Percentiles rank a stretch among this genome's conserved stretches.
These are phyloP conservation scores for Barnettozyma populi DNA, from an alignment of 805 yeast genomes.

Conservation along the genomic window DNA sequence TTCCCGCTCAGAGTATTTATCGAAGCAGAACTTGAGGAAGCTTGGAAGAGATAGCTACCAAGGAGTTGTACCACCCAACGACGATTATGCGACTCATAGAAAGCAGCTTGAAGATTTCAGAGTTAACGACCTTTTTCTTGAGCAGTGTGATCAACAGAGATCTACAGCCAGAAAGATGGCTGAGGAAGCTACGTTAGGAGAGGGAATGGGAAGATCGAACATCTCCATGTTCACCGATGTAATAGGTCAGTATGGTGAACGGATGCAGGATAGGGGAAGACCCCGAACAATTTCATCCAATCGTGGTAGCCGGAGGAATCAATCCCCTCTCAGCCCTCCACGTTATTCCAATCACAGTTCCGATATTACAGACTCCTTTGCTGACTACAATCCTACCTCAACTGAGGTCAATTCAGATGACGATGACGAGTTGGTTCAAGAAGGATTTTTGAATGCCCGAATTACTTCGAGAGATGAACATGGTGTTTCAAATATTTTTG, in stretches of 20 bases:
- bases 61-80: neutral
- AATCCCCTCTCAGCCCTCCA: neutral
- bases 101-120: neutral
- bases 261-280: neutral
- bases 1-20: neutral
- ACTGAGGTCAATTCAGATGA: neutral
- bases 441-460: neutral
- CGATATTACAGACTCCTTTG: neutral
- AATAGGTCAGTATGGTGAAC: neutral
- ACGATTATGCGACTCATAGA: neutral
- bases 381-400: neutral
- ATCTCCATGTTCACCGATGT: neutral
- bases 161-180: neutral
- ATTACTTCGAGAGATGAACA: neutral
- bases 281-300: neutral
- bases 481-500: slow-evolving; percentile 11
- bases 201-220: neutral
- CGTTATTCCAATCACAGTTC: neutral
- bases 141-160: neutral
- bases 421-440: neutral
- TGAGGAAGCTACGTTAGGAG: neutral
- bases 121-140: neutral
- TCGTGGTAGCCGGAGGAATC: neutral
- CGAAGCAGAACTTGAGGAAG: neutral
- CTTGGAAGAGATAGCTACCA: neutral